These are phyloP conservation scores for Hericium alpestre DNA, from an alignment of 768 basidiomycete species.

Conservation along the genomic window DNA sequence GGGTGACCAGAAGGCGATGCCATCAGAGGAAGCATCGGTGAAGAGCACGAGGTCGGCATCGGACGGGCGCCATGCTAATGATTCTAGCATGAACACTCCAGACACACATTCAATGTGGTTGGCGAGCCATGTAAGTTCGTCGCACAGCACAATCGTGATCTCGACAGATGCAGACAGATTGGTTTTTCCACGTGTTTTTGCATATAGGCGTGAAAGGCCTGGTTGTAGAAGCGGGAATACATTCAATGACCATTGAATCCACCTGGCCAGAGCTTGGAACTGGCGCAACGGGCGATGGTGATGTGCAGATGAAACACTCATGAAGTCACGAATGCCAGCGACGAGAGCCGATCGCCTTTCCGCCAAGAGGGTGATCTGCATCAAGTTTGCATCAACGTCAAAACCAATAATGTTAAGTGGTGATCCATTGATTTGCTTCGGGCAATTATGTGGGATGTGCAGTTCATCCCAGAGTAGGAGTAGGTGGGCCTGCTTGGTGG, in stretches of 20 bases:
- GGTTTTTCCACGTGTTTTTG: conserved; percentile 21
- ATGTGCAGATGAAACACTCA: too few species aligned
- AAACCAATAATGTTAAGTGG: conserved; percentile 18
- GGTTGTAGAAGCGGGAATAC: conserved; percentile 24
- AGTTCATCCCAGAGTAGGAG: conserved; percentile 31
- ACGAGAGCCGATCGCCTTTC: background rate
- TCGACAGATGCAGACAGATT: conserved; percentile 11
- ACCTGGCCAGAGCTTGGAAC: background rate
- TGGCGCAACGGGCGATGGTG: background rate
- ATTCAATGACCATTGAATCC: conserved; percentile 17
- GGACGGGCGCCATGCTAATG: conserved; percentile 3
- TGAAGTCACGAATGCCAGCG: background rate
- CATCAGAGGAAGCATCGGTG: conserved; percentile 15
- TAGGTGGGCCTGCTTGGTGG: conserved; percentile 23
- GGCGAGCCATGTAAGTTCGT: conserved; percentile 25
- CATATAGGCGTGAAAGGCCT: conserved; percentile 19
- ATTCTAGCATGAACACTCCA: conserved; percentile 6
- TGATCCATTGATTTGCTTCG: conserved; percentile 29
- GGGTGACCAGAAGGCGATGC: conserved; percentile 16
- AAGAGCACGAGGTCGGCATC: conserved; percentile 10
- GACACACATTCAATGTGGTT: conserved; percentile 7
- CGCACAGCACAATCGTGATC: conserved; percentile 19
- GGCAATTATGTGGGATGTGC: conserved; percentile 26
- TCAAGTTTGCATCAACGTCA: conserved; percentile 24
- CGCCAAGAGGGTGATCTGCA: conserved; percentile 26